These are phyloP conservation scores for Colletotrichum theobromicola DNA, from an alignment of 2,329 filamentous ascomycete species.

Conservation along the genomic window DNA sequence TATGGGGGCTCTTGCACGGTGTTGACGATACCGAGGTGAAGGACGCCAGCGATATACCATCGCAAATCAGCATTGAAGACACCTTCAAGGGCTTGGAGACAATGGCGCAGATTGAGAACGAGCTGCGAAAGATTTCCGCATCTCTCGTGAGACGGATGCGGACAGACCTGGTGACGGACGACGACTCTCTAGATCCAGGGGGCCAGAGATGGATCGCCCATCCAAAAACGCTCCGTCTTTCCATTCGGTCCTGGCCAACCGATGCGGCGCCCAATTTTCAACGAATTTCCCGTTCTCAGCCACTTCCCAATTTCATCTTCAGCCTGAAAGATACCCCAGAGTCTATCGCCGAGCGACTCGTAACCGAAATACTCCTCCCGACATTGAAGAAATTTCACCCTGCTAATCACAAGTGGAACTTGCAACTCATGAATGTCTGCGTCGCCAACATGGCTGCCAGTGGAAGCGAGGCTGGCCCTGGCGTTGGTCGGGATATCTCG, in stretches of 20 bases:
- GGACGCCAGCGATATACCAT: slow-evolving; percentile 73
- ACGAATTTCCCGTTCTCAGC: slow-evolving; percentile 76
- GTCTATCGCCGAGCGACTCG: slow-evolving; percentile 69
- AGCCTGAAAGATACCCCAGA: slow-evolving; percentile 63
- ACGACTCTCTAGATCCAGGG: slow-evolving; percentile 38
- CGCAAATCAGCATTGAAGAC: slow-evolving; percentile 94
- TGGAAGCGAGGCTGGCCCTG: slow-evolving; percentile 54
- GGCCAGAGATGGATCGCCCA: slow-evolving; percentile 72
- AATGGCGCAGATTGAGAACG: slow-evolving; percentile 65
- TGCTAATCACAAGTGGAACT: slow-evolving; percentile 72
- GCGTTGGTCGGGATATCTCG: slow-evolving; percentile 76
- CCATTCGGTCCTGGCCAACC: slow-evolving; percentile 66
- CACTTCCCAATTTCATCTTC: slow-evolving; percentile 78
- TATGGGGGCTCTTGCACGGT: slow-evolving; percentile 84
- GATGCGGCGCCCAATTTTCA: slow-evolving; percentile 64
- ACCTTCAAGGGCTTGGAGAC: slow-evolving; percentile 79
- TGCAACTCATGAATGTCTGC: slow-evolving; percentile 85
- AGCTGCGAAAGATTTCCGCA: slow-evolving; percentile 70
- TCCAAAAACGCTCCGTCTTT: slow-evolving; percentile 81
- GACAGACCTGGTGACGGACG: slow-evolving; percentile 69
- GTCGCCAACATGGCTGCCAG: slow-evolving; percentile 80
- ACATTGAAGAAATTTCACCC: slow-evolving; percentile 79
- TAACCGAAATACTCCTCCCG: slow-evolving; percentile 69
- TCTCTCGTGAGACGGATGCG: slow-evolving; percentile 82
- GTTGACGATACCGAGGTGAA: slow-evolving; percentile 78